A percentile compares a stretch with the other conserved stretches of the same genome.
phyloP scores from a whole-genome alignment of 768 basidiomycete genomes.

The Mycena indigotica region DNA sequence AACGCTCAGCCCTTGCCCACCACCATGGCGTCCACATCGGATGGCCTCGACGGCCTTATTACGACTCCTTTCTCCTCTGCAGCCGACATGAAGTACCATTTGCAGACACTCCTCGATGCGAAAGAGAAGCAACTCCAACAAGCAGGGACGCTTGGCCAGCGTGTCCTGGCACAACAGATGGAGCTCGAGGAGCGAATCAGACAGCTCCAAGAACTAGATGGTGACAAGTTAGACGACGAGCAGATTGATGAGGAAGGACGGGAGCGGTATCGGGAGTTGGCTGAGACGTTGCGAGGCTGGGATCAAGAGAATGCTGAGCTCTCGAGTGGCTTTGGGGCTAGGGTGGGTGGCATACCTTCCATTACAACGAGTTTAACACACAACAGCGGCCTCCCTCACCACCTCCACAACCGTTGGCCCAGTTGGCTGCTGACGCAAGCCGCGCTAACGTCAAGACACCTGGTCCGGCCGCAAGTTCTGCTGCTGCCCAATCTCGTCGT shows the following conservation, averaged over 20 bases:
- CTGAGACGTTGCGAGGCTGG: slow-evolving; percentile 75
- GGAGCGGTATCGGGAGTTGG: slow-evolving; percentile 75
- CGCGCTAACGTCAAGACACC: slow-evolving; percentile 40
- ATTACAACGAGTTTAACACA: background rate
- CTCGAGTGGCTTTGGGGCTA: slow-evolving; percentile 64
- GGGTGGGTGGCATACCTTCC: slow-evolving; percentile 46
- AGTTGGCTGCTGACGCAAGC: slow-evolving; percentile 63
- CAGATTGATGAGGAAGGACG: slow-evolving; percentile 68
- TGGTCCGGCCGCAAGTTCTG: slow-evolving; percentile 54
- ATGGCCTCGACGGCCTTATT: slow-evolving; percentile 15
- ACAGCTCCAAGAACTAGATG: slow-evolving; percentile 73
- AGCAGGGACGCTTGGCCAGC: slow-evolving; percentile 90
- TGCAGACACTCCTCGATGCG: slow-evolving; percentile 75
- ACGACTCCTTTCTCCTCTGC: slow-evolving; percentile 48
- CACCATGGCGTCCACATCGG: slow-evolving; percentile 22
- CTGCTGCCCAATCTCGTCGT: slow-evolving; percentile 83
- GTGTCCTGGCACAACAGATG: slow-evolving; percentile 90
- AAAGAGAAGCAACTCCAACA: slow-evolving; percentile 93
- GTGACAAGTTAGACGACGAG: slow-evolving; percentile 63
- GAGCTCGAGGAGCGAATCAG: slow-evolving; percentile 88
- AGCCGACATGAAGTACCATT: slow-evolving; percentile 62
- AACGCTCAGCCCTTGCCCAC: slow-evolving; percentile 1
- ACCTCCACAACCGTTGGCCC: slow-evolving; percentile 43
- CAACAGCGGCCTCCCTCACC: slow-evolving; percentile 31
- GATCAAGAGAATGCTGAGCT: slow-evolving; percentile 78